These are phyloP conservation scores for Bocquillonia castaneifolia DNA, from an alignment of 441 rosid species.

Conservation along the genomic window DNA sequence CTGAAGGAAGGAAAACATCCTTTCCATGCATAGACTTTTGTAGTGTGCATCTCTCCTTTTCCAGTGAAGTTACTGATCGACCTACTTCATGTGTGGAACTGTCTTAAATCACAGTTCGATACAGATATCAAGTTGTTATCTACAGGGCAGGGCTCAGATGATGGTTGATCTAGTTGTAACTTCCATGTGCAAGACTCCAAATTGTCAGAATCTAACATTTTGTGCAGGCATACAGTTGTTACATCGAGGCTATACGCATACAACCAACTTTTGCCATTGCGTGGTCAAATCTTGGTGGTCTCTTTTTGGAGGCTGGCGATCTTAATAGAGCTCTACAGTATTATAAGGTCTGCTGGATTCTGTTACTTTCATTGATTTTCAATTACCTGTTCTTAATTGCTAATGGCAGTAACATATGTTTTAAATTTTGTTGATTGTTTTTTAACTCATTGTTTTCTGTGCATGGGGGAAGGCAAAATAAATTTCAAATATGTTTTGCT, in stretches of 20 bases:
- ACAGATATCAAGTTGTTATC: slow-evolving; percentile 68
- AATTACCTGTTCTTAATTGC: background rate
- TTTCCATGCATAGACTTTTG: slow-evolving; percentile 21
- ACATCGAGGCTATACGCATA: slow-evolving; percentile 89
- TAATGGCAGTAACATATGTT: too few species aligned
- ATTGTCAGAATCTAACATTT: slow-evolving; percentile 72
- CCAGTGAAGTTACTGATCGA: slow-evolving; percentile 56
- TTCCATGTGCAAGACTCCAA: slow-evolving; percentile 66
- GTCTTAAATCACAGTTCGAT: slow-evolving; percentile 60
- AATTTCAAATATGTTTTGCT: background rate
- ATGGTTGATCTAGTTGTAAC: slow-evolving; percentile 77
- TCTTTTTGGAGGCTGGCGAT: slow-evolving; percentile 97
- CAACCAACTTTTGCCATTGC: slow-evolving; percentile 98
- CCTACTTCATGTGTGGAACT: slow-evolving; percentile 68
- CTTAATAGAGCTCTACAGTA: slow-evolving; percentile 89
- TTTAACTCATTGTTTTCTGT: background rate
- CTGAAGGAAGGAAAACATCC: slow-evolving; percentile 25
- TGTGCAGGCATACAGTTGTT: slow-evolving; percentile 98
- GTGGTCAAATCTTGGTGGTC: slow-evolving; percentile 99
- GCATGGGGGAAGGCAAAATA: background rate
- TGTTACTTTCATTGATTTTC: slow-evolving; percentile 8
- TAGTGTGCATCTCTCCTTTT: slow-evolving; percentile 29
- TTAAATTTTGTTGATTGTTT: too few species aligned
- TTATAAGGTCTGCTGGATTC: slow-evolving; percentile 62
- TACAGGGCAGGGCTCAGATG: slow-evolving; percentile 77